Evolutionary conservation across 805 yeast genomes (phyloP).

Genomic region (Kluyveromyces lactis): DNA sequence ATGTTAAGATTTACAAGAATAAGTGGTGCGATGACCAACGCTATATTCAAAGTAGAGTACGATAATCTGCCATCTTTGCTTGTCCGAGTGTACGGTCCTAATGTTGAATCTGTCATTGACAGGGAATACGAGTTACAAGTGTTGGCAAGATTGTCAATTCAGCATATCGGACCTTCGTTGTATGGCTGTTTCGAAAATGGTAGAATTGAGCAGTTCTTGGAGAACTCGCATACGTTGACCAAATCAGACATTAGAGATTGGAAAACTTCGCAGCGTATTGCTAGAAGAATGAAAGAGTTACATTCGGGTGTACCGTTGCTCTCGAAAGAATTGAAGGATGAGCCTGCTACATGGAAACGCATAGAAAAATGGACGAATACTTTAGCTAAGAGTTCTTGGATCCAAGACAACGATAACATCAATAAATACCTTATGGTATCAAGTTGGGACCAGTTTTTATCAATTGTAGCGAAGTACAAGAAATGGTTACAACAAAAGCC

Average conservation of each 20-base stretch:
- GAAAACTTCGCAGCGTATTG: conserved; percentile 72
- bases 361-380: conserved; percentile 63
- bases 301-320: conserved; percentile 71
- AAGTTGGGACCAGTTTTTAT: conserved; percentile 42
- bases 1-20: conserved; percentile 55
- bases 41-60: conserved; percentile 70
- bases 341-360: conserved; percentile 64
- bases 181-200: conserved; percentile 90
- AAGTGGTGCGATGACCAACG: conserved; percentile 89
- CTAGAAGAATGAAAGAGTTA: conserved; percentile 92
- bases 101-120: conserved; percentile 79
- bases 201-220: conserved; percentile 85
- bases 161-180: conserved; percentile 80
- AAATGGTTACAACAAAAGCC: conserved; percentile 47
- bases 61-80: conserved; percentile 54
- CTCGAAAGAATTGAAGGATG: conserved; percentile 42
- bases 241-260: conserved; percentile 68
- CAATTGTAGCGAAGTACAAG: conserved; percentile 43
- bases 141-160: conserved; percentile 62
- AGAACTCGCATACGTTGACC: conserved; percentile 70
- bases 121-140: conserved; percentile 70
- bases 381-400: conserved; percentile 35
- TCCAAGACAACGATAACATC: conserved; percentile 26
- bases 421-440: conserved; percentile 31
- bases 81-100: conserved; percentile 80